Evolutionary conservation across 2,329 filamentous ascomycete genomes (phyloP).

Genomic region (Cordyceps cicadae): DNA sequence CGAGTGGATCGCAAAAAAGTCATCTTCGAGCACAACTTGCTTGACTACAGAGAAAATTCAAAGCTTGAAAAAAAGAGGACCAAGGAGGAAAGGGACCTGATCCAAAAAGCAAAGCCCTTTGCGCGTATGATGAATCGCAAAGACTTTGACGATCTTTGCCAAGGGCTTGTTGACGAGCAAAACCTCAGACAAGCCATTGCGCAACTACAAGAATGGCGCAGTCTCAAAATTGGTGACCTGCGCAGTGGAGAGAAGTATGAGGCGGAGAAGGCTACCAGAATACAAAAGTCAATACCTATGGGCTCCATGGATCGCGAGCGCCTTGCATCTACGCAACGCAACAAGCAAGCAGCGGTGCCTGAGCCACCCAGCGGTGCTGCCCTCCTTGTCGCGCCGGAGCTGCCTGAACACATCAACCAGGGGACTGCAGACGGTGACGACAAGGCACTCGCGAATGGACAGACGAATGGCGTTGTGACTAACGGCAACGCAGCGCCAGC

Average conservation of each 20-base stretch:
- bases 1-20: conserved; percentile 93
- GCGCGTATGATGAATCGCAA: conserved; percentile 91
- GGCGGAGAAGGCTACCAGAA: conserved; percentile 69
- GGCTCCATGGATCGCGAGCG: conserved; percentile 77
- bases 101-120: conserved; percentile 93
- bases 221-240: conserved; percentile 74
- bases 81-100: conserved; percentile 84
- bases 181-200: conserved; percentile 82
- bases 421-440: conserved; percentile 38
- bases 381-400: conserved; percentile 68
- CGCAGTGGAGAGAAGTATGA: conserved; percentile 88
- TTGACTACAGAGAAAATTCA: conserved; percentile 89
- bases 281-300: conserved; percentile 62
- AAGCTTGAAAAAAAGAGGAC: conserved; percentile 88
- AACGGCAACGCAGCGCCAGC: conserved; percentile 26
- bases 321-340: conserved; percentile 62
- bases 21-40: conserved; percentile 86
- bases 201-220: conserved; percentile 91
- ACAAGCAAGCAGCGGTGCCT: conserved; percentile 54
- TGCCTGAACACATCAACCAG: conserved; percentile 45
- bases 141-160: conserved; percentile 80
- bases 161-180: conserved; percentile 81
- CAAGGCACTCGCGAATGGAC: conserved; percentile 47
- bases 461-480: conserved; percentile 31
- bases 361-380: conserved; percentile 70